phyloP scores from a whole-genome alignment of 2,329 filamentous ascomycete species.

The Penicillium sp. region DNA sequence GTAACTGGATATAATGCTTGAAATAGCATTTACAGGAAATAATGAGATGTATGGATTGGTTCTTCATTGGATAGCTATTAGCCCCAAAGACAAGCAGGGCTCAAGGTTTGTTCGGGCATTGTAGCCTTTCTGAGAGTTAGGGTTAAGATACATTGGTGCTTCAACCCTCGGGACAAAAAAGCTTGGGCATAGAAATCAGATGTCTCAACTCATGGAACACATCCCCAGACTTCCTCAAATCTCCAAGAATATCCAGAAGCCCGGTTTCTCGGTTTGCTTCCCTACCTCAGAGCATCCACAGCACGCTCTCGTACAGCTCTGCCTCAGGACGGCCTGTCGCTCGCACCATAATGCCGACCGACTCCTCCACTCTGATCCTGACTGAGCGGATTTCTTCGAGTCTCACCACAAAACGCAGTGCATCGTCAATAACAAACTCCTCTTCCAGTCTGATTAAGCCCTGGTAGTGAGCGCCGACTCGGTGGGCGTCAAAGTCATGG shows the following conservation, averaged over 20 bases:
- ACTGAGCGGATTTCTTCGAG: neutral
- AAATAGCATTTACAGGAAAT: neutral
- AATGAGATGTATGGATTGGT: neutral
- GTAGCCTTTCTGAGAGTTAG: too few species aligned
- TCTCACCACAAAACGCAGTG: neutral
- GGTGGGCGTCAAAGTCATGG: neutral
- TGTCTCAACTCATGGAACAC: neutral
- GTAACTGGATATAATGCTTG: too few species aligned
- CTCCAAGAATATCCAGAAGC: neutral
- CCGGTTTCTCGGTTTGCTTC: neutral
- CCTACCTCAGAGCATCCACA: neutral
- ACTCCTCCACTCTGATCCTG: neutral
- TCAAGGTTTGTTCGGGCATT: neutral
- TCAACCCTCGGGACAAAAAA: neutral
- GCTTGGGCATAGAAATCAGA: too few species aligned
- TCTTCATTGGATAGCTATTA: neutral
- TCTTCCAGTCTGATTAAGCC: neutral
- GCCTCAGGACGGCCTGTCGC: neutral
- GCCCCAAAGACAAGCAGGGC: neutral
- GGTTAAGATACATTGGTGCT: neutral
- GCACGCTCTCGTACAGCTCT: neutral
- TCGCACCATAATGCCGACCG: neutral
- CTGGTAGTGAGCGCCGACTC: neutral
- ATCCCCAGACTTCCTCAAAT: neutral
- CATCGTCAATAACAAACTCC: neutral